A percentile compares a stretch with the other conserved stretches of the same genome.
Evolutionary conservation across 805 yeast genomes (phyloP).

Genomic region (Hanseniaspora lachancei): DNA sequence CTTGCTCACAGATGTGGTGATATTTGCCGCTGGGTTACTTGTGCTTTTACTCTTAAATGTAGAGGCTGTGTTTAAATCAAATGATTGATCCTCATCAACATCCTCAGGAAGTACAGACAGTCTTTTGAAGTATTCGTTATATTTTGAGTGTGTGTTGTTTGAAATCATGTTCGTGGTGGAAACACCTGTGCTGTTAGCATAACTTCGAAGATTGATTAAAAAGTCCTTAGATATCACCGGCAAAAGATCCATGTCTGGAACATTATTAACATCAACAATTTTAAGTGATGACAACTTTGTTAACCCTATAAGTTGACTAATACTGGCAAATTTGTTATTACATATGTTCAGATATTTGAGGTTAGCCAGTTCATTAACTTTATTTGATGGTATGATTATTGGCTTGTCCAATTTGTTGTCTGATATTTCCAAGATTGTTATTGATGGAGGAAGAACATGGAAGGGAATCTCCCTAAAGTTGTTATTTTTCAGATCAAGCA

Average conservation of each 20-base stretch:
- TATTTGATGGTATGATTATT: constrained; percentile 32
- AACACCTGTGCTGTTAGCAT: constrained; percentile 13
- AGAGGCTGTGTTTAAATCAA: background rate
- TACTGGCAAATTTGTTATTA: constrained; percentile 37
- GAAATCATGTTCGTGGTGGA: constrained; percentile 17
- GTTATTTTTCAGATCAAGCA: constrained; percentile 56
- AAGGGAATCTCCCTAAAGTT: constrained; percentile 40
- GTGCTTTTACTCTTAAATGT: background rate
- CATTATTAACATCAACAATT: constrained; percentile 45
- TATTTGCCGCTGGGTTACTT: background rate
- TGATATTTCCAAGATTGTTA: constrained; percentile 59
- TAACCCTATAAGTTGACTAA: constrained; percentile 40
- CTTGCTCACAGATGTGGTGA: background rate
- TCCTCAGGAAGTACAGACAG: constrained; percentile 51
- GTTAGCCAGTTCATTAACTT: constrained; percentile 30
- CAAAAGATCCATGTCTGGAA: constrained; percentile 35
- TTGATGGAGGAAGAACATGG: constrained; percentile 21
- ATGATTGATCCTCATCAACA: constrained; percentile 14
- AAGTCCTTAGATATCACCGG: constrained; percentile 25
- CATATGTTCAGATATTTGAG: constrained; percentile 50
- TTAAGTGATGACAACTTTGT: constrained; percentile 40
- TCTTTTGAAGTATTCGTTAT: constrained; percentile 52
- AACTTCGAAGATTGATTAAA: constrained; percentile 3
- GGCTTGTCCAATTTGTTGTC: constrained; percentile 34
- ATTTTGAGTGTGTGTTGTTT: constrained; percentile 25